phyloP scores from a whole-genome alignment of 1,284 basidiomycete species.

The Papiliotrema flavescens region DNA sequence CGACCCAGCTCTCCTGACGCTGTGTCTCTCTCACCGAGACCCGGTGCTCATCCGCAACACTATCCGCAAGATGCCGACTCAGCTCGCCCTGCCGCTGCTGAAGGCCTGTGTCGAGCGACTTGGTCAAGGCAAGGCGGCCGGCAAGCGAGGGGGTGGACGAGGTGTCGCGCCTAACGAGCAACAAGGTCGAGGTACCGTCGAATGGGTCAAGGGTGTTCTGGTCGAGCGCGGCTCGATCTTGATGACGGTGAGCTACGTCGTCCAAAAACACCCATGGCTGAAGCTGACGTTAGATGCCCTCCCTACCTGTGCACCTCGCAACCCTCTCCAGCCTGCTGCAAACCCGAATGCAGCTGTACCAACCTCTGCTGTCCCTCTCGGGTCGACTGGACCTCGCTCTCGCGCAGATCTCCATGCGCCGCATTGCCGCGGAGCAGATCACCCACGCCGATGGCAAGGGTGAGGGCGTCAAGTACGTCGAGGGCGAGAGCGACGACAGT shows the following conservation, averaged over 20 bases:
- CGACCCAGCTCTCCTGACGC: constrained; percentile 81
- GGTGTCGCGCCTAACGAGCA: constrained; percentile 81
- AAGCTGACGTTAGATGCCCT: constrained; percentile 28
- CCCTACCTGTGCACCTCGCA: constrained; percentile 60
- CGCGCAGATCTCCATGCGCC: constrained; percentile 80
- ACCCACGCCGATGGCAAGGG: constrained; percentile 43
- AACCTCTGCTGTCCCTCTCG: constrained; percentile 77
- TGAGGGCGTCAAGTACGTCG: constrained; percentile 3
- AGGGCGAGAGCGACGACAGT: constrained; percentile 45
- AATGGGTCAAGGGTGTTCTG: constrained; percentile 86
- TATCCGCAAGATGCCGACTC: constrained; percentile 81
- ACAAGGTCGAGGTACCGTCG: constrained; percentile 73
- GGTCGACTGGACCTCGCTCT: constrained; percentile 91
- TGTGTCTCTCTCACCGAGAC: constrained; percentile 82
- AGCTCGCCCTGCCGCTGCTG: constrained; percentile 80
- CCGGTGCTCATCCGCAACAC: constrained; percentile 79
- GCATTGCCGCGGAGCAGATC: constrained; percentile 36
- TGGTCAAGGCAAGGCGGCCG: constrained; percentile 73
- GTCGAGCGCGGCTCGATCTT: constrained; percentile 86
- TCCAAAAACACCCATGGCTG: not conserved
- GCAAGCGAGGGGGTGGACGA: constrained; percentile 56
- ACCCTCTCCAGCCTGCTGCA: constrained; percentile 79
- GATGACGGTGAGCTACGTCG: constrained; percentile 69
- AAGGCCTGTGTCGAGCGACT: constrained; percentile 86
- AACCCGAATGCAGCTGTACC: constrained; percentile 74